Evolutionary conservation across 352 stramenopile species (phyloP).

Genomic region (Globisporangium alternatum): DNA sequence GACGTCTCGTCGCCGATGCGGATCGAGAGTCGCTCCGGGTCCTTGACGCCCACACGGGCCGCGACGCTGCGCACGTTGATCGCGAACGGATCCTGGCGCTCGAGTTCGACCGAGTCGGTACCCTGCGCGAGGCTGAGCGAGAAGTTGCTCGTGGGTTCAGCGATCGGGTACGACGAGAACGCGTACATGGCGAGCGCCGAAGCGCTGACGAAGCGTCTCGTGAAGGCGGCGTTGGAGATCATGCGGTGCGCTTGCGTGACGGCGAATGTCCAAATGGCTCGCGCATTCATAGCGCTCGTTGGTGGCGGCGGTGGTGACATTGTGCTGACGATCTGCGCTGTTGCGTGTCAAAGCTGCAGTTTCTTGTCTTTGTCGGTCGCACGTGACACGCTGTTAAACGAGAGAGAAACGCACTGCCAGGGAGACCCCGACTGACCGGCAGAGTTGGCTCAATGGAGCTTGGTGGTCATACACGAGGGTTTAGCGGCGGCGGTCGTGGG

Average conservation of each 20-base stretch:
- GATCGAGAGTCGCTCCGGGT: conserved; percentile 66
- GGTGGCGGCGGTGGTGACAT: not conserved
- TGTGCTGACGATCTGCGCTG: not conserved
- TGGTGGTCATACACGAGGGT: no score
- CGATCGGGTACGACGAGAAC: conserved; percentile 51
- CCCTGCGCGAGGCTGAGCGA: conserved; percentile 60
- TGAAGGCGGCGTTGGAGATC: conserved; percentile 27
- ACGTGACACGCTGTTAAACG: conserved; percentile 4
- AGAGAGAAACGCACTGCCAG: not conserved
- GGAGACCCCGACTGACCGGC: not conserved
- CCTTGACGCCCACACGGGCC: conserved; percentile 56
- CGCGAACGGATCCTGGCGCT: conserved; percentile 55
- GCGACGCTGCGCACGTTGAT: conserved; percentile 63
- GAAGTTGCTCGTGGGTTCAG: conserved; percentile 53
- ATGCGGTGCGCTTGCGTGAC: conserved; percentile 23
- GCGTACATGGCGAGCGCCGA: conserved; percentile 37
- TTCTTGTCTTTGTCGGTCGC: not conserved
- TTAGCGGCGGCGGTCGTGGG: not conserved
- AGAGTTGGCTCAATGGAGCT: no score
- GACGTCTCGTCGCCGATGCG: conserved; percentile 57
- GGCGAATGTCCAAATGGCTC: conserved; percentile 29
- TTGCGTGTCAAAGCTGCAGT: not conserved
- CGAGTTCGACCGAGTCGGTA: conserved; percentile 49
- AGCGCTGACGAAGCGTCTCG: conserved; percentile 31
- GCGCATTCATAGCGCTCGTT: not conserved